phyloP scores from a whole-genome alignment of 768 basidiomycete species.

The Termitomyces sp. region DNA sequence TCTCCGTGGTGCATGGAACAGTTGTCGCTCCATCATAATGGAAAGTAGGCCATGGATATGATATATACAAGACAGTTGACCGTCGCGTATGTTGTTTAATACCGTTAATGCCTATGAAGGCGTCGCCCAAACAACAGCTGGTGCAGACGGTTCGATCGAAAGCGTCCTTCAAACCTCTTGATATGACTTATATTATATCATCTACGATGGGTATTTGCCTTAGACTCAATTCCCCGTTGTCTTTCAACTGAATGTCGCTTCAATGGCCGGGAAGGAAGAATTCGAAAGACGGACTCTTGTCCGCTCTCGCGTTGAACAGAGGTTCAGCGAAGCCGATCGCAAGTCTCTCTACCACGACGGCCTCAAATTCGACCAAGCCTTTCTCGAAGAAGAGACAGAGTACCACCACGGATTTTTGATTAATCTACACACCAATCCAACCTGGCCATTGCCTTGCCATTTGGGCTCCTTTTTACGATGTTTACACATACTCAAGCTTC shows the following conservation, averaged over 20 bases:
- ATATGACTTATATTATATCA: slow-evolving; percentile 13
- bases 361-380: slow-evolving; percentile 16
- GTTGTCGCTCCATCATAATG: neutral
- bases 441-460: slow-evolving; percentile 14
- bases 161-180: slow-evolving; percentile 10
- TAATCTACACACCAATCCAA: slow-evolving; percentile 11
- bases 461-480: slow-evolving; percentile 17
- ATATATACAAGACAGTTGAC: neutral
- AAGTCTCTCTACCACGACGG: slow-evolving; percentile 18
- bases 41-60: neutral
- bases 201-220: slow-evolving; percentile 13
- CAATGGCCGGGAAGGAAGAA: slow-evolving; percentile 4
- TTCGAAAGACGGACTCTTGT: slow-evolving; percentile 4
- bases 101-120: neutral
- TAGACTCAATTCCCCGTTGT: neutral
- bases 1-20: neutral
- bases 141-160: slow-evolving; percentile 12
- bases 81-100: neutral
- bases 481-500: neutral
- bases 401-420: slow-evolving; percentile 14
- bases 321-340: slow-evolving; percentile 14
- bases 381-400: slow-evolving; percentile 16
- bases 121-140: slow-evolving; percentile 7
- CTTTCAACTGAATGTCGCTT: too few species aligned
- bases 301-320: slow-evolving; percentile 11